Evolutionary conservation across 129 eudicot species (phyloP).

Genomic region (Gnaphalium uliginosum): DNA sequence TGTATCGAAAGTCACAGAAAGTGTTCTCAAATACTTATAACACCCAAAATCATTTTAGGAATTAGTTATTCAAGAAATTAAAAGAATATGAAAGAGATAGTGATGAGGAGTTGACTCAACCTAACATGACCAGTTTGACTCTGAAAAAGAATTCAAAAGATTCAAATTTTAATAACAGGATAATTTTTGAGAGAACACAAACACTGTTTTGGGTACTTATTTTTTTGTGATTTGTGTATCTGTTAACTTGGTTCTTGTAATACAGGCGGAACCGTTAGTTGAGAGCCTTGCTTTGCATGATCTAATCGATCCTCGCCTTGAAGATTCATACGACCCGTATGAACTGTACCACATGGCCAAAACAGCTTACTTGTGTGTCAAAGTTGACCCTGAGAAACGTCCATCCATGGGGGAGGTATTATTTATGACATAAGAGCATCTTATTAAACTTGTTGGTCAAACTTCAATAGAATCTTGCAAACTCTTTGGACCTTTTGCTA

Average conservation of each 20-base stretch:
- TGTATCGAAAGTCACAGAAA: not conserved
- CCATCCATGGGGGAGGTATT: constrained; percentile 88
- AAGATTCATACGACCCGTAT: constrained; percentile 63
- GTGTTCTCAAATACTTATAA: not conserved
- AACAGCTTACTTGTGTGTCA: constrained; percentile 76
- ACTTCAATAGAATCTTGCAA: too few species aligned
- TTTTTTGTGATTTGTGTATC: not conserved
- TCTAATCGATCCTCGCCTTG: constrained; percentile 66
- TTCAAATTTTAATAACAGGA: not conserved
- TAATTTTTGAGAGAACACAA: not conserved
- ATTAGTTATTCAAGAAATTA: too few species aligned
- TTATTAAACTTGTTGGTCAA: not conserved
- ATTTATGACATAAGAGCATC: not conserved
- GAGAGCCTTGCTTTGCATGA: constrained; percentile 72
- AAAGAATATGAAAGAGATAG: not conserved
- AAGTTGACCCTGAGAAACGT: constrained; percentile 68
- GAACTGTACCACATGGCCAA: constrained; percentile 79
- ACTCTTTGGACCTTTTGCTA: not conserved
- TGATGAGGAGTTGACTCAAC: not conserved
- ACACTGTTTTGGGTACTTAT: not conserved
- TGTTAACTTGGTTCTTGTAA: constrained; percentile 6
- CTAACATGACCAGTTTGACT: not conserved
- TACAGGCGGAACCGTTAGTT: constrained; percentile 63
- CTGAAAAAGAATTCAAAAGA: not conserved
- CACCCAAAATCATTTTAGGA: too few species aligned